A percentile compares a stretch with the other conserved stretches of the same genome.
Evolutionary conservation across 2,329 filamentous ascomycete species (phyloP).

Genomic region (Aureobasidium sp.): DNA sequence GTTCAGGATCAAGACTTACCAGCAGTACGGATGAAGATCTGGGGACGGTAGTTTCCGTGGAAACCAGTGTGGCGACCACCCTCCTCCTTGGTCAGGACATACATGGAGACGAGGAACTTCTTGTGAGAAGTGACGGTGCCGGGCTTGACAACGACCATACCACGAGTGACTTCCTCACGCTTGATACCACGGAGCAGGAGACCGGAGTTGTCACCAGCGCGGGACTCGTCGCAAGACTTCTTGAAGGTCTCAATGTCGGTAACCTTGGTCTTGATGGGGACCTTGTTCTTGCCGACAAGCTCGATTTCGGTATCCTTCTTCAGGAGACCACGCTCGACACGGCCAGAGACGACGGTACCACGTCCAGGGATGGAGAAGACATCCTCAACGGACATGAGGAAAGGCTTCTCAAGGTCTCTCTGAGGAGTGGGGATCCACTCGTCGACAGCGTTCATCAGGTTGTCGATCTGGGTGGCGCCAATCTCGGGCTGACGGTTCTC

Average conservation of each 20-base stretch:
- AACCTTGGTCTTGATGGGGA: constrained; percentile 94
- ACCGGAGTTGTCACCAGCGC: constrained; percentile 96
- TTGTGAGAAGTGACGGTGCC: constrained; percentile 77
- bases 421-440: constrained; percentile 91
- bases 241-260: constrained; percentile 99
- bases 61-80: constrained; percentile 96
- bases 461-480: constrained; percentile 78
- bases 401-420: constrained; percentile 94
- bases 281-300: constrained; percentile 76
- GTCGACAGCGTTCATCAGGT: constrained; percentile 84
- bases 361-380: constrained; percentile 59
- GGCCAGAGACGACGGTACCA: constrained; percentile 92
- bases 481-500: constrained; percentile 83
- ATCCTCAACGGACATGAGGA: constrained; percentile 93
- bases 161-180: constrained; percentile 87
- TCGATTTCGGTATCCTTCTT: constrained; percentile 95
- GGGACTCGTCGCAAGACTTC: constrained; percentile 96
- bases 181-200: constrained; percentile 91
- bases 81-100: constrained; percentile 95
- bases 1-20: constrained; percentile 50
- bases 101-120: constrained; percentile 92
- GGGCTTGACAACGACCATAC: constrained; percentile 87
- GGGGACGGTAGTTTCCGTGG: constrained; percentile 90
- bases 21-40: constrained; percentile 91
- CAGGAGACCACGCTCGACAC: constrained; percentile 89